Conservation (phyloP, 495 filamentous ascomycete species). For the Darksidea phi region DNA sequence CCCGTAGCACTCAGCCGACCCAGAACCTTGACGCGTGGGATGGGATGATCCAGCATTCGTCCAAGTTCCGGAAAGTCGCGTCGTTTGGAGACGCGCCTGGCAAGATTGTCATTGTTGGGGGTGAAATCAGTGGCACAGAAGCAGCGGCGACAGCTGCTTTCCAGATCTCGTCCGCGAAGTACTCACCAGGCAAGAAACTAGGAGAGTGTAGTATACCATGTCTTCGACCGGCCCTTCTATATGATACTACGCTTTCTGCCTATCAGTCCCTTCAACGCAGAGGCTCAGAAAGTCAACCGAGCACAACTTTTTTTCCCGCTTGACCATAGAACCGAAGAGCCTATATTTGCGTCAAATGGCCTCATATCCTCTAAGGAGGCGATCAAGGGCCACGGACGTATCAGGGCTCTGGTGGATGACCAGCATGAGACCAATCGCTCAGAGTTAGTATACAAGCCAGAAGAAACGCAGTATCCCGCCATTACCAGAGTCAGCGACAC, state of each 20-base stretch:
- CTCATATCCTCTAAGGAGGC: slow-evolving; percentile 57
- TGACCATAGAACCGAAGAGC: slow-evolving; percentile 58
- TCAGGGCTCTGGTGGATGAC: too few relatives aligned
- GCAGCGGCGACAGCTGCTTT: slow-evolving; percentile 69
- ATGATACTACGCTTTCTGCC: slow-evolving; percentile 65
- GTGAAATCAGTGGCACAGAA: slow-evolving; percentile 81
- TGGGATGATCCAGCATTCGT: slow-evolving; percentile 11
- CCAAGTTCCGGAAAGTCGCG: slow-evolving; percentile 14
- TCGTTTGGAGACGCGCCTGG: slow-evolving; percentile 32
- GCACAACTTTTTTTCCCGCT: slow-evolving; percentile 66
- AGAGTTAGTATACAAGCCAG: slow-evolving; percentile 40
- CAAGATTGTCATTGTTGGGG: slow-evolving; percentile 77
- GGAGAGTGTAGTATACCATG: slow-evolving; percentile 59
- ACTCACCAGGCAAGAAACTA: slow-evolving; percentile 44
- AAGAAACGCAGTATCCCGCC: slow-evolving; percentile 51
- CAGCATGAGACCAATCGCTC: too few relatives aligned
- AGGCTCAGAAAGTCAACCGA: slow-evolving; percentile 45
- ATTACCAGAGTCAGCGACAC: slow-evolving; percentile 68
- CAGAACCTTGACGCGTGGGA: slow-evolving; percentile 28
- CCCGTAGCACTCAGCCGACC: too few relatives aligned
- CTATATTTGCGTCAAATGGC: slow-evolving; percentile 59
- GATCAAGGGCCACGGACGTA: slow-evolving; percentile 52
- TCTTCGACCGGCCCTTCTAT: slow-evolving; percentile 71
- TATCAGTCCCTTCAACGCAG: slow-evolving; percentile 35
- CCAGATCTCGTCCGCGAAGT: slow-evolving; percentile 59